Conservation (phyloP, 768 basidiomycete genomes). For the Suillus lakei region DNA sequence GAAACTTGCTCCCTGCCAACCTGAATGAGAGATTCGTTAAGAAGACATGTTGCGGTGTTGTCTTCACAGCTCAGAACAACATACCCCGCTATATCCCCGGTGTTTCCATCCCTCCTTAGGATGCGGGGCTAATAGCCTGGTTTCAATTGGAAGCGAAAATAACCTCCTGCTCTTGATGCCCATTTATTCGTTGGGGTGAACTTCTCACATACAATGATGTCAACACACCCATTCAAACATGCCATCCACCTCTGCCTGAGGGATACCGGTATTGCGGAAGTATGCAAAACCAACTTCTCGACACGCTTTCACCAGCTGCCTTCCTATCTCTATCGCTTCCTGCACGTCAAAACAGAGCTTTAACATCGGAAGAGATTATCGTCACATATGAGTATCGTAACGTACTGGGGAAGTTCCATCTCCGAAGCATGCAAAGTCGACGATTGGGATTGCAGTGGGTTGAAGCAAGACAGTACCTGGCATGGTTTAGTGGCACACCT, state of each 20-base stretch:
- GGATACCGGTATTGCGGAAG: slow-evolving; percentile 47
- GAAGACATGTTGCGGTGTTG: not conserved
- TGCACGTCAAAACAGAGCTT: slow-evolving; percentile 2
- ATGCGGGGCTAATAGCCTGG: slow-evolving; percentile 50
- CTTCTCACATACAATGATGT: slow-evolving; percentile 10
- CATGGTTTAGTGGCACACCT: not conserved
- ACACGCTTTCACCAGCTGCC: slow-evolving; percentile 22
- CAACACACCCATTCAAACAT: slow-evolving; percentile 49
- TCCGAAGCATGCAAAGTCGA: slow-evolving; percentile 19
- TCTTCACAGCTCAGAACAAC: slow-evolving; percentile 1
- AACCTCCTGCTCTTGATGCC: slow-evolving; percentile 42
- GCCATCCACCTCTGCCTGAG: slow-evolving; percentile 37
- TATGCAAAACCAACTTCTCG: slow-evolving; percentile 51
- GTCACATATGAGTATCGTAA: not conserved
- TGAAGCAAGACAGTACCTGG: not conserved
- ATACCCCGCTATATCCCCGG: slow-evolving; percentile 40
- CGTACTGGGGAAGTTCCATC: slow-evolving; percentile 19
- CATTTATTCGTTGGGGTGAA: not conserved
- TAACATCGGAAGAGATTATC: not conserved
- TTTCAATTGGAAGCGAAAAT: slow-evolving; percentile 42
- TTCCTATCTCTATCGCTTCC: slow-evolving; percentile 21
- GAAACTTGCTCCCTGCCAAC: slow-evolving; percentile 47
- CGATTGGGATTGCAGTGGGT: slow-evolving; percentile 12
- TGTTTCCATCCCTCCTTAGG: slow-evolving; percentile 50
- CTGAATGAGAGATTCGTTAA: slow-evolving; percentile 21